Evolutionary conservation across 2,329 filamentous ascomycete species (phyloP).

Genomic region (Verruconis gallopava): DNA sequence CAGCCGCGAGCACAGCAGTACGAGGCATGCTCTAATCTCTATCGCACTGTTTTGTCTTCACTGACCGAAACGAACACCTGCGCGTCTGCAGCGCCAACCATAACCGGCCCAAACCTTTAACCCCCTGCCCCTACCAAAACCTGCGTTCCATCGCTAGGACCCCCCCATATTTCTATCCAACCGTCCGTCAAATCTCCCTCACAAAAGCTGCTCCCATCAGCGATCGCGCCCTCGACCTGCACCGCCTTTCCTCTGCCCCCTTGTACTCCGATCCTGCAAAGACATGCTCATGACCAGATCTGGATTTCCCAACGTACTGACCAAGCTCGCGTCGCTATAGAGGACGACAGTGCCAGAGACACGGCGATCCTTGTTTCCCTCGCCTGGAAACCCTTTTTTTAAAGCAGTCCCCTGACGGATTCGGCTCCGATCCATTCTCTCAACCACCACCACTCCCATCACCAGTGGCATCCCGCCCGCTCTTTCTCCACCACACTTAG

Average conservation of each 20-base stretch:
- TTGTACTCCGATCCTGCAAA: neutral
- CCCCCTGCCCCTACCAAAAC: neutral
- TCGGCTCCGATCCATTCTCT: neutral
- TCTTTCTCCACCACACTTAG: neutral
- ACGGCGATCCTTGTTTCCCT: neutral
- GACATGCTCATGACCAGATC: no score
- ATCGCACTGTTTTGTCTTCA: neutral
- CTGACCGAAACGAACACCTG: neutral
- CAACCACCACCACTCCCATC: neutral
- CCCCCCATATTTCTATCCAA: neutral
- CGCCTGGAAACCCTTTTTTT: neutral
- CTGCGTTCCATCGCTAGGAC: neutral
- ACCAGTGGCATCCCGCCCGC: neutral
- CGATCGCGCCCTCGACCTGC: neutral
- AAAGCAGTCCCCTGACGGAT: no score
- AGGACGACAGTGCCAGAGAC: no score
- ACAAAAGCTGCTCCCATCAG: neutral
- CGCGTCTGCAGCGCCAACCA: neutral
- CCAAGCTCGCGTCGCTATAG: no score
- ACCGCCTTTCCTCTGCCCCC: neutral
- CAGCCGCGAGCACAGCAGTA: neutral
- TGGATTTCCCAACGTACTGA: no score
- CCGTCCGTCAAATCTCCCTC: neutral
- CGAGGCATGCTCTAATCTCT: neutral
- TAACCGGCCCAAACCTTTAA: neutral